Evolutionary conservation across 2,329 filamentous ascomycete species (phyloP), one percentile per base, ranked within the genome.

Genomic region (Alternaria gansuensis): DNA sequence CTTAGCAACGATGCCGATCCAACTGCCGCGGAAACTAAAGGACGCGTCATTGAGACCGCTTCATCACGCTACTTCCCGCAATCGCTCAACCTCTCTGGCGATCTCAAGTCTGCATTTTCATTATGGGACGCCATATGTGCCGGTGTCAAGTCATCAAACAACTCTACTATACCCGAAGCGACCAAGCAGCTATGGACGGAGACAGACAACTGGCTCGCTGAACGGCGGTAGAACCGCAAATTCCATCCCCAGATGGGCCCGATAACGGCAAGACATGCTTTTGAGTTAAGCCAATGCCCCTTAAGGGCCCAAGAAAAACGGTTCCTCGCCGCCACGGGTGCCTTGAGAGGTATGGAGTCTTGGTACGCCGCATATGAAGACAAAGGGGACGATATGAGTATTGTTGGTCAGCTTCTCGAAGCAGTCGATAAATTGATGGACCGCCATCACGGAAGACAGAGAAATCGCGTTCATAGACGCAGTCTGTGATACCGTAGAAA

Each of bases 121-220:
- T 75, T 90, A 28, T 90, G 87, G 87, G 87, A 88, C 79, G 86
- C 87, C 57, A 85, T 89, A 53, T 86, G 84, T 68, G 82, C 82
- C 53, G 87, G 84, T 14, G 81, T 88, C 29, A 85, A 87, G 70
- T 80, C 77, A 41, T 82, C 83, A 2, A 82, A 82, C 13, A 81
- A 80, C 44, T 51, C 75, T 21, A 68, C 75, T 24, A 68, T 78
- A 3, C 77, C 78, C 31, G 77, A 83, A 64, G 51, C 67, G 28
- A 81, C 83, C 34, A 79, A 81, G 51, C 82, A 84, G 65, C 65
- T 82, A 41, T 89, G 87, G 82, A 80, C 80, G n/a, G 82, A 85
- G 54, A 84, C 84, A 4, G 84, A 88, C 66, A 81, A 81, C 51
- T 90, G 87, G 87, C 75, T 89, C 50, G 53, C 66, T 39, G 63